Conservation (phyloP, 208 protist genomes). For the Crithidia thermophila region DNA sequence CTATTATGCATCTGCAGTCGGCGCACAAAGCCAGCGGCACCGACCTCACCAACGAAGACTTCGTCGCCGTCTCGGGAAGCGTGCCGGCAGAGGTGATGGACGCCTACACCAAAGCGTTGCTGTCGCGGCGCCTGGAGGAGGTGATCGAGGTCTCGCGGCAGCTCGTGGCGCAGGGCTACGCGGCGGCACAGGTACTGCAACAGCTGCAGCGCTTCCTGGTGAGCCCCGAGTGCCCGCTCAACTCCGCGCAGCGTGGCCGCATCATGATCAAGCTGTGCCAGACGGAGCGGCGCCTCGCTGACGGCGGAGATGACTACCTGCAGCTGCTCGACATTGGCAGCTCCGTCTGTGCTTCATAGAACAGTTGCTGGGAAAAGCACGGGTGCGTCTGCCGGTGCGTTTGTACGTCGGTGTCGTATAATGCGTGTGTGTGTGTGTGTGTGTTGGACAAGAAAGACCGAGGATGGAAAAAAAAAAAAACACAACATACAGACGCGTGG, state of each 20-base stretch:
- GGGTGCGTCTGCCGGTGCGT: too few relatives aligned
- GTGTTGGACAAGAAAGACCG: background rate
- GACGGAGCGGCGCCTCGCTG: slow-evolving; percentile 74
- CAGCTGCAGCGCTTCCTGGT: slow-evolving; percentile 85
- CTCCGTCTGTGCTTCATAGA: slow-evolving; percentile 37
- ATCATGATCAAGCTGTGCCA: slow-evolving; percentile 81
- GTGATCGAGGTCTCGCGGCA: slow-evolving; percentile 59
- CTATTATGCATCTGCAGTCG: slow-evolving; percentile 97
- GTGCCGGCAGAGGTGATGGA: slow-evolving; percentile 72
- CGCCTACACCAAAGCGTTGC: slow-evolving; percentile 57
- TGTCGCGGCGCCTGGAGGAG: slow-evolving; percentile 53
- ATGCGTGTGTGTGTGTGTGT: background rate
- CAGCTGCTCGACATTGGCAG: slow-evolving; percentile 87
- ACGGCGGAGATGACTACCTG: slow-evolving; percentile 85
- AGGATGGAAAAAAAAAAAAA: background rate
- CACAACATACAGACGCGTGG: background rate
- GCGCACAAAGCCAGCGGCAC: slow-evolving; percentile 80
- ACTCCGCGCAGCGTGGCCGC: slow-evolving; percentile 58
- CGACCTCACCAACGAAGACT: slow-evolving; percentile 79
- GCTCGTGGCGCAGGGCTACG: slow-evolving; percentile 73
- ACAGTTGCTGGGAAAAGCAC: too few relatives aligned
- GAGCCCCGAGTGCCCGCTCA: slow-evolving; percentile 52
- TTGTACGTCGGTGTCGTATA: background rate
- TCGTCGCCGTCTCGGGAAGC: slow-evolving; percentile 84
- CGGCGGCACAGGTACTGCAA: slow-evolving; percentile 67